Base-by-base conservation (phyloP, 2,329 filamentous ascomycete genomes). In the Microsporum audouinii region DNA sequence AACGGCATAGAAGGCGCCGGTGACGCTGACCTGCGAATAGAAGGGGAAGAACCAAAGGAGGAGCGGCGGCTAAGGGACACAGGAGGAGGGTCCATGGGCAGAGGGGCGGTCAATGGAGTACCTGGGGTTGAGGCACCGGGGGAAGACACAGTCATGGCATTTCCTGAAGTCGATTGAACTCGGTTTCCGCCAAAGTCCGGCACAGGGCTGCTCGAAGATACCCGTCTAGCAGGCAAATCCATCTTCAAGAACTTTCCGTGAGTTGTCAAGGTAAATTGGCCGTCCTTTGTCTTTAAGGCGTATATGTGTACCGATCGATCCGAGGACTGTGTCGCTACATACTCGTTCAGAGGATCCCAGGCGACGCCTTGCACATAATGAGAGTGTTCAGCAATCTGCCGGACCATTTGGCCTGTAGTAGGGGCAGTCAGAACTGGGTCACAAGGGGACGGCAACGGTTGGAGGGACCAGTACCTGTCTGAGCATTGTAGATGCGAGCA, bases 271-370 rank as follows among this genome's bases (percentile, higher is more conserved):
- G 90, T 91, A 71, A 96, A 96, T 67, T 95, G 90, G 34, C 94
- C 94, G 69, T 99, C 94, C 71, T 97, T 99, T 27, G 89, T 96
- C 78, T 90, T 95, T 65, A 99, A 79, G 0, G 88, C 92, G 77
- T 99, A 99, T 66, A 99, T 94, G 74, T 99, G 95, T 12, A 97
- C 92, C 1, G 94, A 96, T 71, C 94, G 88, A 76, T 99, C 94
- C 3, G 94, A 99, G 5, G 94, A 99, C 72, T 99, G 94, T 1
- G 94, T 99, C 41, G 94, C 94, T 63, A 99, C 91, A 73, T 91
- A 99, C 76, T 99, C 94, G 76, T 97, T 97, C 61, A 96, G 77
- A 29, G 94, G 95, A 77, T 99, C 95, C 95, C 94, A 99, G 3
- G 94, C 88, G 5, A 99, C 95, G 56, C 94, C 94, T 76, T 99